phyloP scores from a whole-genome alignment of 169 alveolate genomes.

The Plasmodium chabaudi region DNA sequence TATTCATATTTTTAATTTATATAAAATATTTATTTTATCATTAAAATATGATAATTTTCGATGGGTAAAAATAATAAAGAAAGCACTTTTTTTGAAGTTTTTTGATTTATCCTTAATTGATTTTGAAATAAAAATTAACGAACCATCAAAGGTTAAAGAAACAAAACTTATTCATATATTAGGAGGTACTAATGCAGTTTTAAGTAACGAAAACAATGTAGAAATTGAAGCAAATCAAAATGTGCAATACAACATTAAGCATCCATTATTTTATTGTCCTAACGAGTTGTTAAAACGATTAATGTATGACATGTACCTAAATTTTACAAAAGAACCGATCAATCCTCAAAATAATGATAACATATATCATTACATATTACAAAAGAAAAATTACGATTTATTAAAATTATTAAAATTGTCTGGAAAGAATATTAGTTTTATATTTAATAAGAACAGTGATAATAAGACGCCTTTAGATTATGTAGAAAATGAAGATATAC shows the following conservation, averaged over 20 bases:
- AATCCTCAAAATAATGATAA: conserved; percentile 81
- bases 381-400: conserved; percentile 76
- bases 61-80: conserved; percentile 76
- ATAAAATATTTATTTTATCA: conserved; percentile 78
- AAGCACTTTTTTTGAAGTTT: conserved; percentile 76
- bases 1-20: conserved; percentile 78
- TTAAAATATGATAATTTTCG: conserved; percentile 82
- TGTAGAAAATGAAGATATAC: conserved; percentile 68
- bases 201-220: no score
- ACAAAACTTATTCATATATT: conserved; percentile 3
- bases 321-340: conserved; percentile 72
- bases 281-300: conserved; percentile 57
- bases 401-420: conserved; percentile 76
- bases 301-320: conserved; percentile 41
- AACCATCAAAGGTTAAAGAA: conserved; percentile 76
- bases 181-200: background rate
- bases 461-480: conserved; percentile 82
- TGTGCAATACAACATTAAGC: conserved; percentile 51
- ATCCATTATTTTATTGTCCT: conserved; percentile 67
- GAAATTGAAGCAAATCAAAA: background rate
- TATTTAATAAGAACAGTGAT: conserved; percentile 59
- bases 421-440: conserved; percentile 53
- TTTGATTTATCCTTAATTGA: conserved; percentile 80
- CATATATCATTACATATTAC: conserved; percentile 80
- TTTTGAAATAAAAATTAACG: conserved; percentile 1